These are phyloP conservation scores for Onygenales sp. DNA, from an alignment of 2,329 filamentous ascomycete genomes.

Conservation along the genomic window DNA sequence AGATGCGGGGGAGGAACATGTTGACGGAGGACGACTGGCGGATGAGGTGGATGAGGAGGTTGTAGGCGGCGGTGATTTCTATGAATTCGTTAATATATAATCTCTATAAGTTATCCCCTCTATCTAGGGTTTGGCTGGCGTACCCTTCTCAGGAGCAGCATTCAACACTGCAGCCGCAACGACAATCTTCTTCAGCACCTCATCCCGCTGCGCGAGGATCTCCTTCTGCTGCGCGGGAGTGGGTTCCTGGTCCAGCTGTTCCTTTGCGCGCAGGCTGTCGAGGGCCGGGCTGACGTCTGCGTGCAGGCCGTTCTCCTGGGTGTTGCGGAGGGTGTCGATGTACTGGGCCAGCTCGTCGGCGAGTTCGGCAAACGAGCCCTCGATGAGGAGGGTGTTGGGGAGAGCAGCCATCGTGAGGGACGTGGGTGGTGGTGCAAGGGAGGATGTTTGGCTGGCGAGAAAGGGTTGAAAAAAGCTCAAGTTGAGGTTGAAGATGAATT, in stretches of 20 bases:
- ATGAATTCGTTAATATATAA: conserved; percentile 10
- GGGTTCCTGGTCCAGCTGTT: conserved; percentile 46
- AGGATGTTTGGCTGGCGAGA: neutral
- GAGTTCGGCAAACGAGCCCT: conserved; percentile 89
- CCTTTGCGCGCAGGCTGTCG: conserved; percentile 43
- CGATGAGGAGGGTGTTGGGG: conserved; percentile 60
- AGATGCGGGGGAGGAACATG: conserved; percentile 79
- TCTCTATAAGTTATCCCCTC: conserved; percentile 4
- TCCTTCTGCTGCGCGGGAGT: conserved; percentile 12
- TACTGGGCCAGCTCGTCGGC: conserved; percentile 91
- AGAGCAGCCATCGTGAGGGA: conserved; percentile 45
- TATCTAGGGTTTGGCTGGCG: neutral
- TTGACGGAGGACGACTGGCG: conserved; percentile 76
- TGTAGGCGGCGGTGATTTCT: conserved; percentile 94
- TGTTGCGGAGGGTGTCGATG: conserved; percentile 71
- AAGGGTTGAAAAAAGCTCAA: neutral
- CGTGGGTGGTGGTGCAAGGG: neutral
- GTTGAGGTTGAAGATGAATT: neutral
- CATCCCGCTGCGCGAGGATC: conserved; percentile 57
- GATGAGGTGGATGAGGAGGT: conserved; percentile 89
- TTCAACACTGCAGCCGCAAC: conserved; percentile 69
- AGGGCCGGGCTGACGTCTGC: conserved; percentile 63
- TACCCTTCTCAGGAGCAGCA: conserved; percentile 77
- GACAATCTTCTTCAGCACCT: conserved; percentile 82
- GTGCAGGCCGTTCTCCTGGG: conserved; percentile 46